These are phyloP conservation scores for Asterella californica DNA, from an alignment of 225 moss, liverwort and hornwort genomes.

Conservation along the genomic window DNA sequence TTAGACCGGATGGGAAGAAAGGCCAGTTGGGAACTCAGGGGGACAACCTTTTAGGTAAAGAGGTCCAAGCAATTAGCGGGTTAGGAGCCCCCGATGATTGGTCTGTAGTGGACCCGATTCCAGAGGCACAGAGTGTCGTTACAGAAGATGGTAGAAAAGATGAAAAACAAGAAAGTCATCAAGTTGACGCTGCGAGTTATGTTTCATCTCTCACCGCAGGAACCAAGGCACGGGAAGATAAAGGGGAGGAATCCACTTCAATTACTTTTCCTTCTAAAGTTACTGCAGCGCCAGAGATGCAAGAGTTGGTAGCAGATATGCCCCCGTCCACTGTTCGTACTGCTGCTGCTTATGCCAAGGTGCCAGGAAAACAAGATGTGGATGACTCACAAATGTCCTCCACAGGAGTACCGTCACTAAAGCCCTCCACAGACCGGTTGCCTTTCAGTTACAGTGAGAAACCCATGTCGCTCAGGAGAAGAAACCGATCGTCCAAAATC, in stretches of 20 bases:
- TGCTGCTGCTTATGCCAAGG: background rate
- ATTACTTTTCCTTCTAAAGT: background rate
- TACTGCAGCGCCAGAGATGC: background rate
- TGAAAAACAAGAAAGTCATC: background rate
- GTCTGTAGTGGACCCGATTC: conserved; percentile 16
- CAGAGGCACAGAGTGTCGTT: background rate
- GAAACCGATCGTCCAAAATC: conserved; percentile 13
- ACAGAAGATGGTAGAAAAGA: background rate
- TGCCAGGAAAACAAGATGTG: conserved; percentile 9
- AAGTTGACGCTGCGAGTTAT: background rate
- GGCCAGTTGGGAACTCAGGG: background rate
- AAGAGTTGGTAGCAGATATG: background rate
- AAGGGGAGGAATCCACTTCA: conserved; percentile 3
- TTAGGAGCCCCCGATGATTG: conserved; percentile 10
- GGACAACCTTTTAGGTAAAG: background rate
- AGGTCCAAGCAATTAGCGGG: background rate
- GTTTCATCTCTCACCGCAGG: background rate
- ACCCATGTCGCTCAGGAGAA: conserved; percentile 24
- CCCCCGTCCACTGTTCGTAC: background rate
- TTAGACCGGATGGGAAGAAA: background rate
- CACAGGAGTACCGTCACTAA: background rate
- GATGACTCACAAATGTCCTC: conserved; percentile 1
- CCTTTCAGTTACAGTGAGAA: conserved; percentile 1
- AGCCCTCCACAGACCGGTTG: background rate
- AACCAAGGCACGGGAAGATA: background rate